Evolutionary conservation across 768 basidiomycete species (phyloP), one percentile per base, ranked within the genome.

Genomic region (Russula earlei): DNA sequence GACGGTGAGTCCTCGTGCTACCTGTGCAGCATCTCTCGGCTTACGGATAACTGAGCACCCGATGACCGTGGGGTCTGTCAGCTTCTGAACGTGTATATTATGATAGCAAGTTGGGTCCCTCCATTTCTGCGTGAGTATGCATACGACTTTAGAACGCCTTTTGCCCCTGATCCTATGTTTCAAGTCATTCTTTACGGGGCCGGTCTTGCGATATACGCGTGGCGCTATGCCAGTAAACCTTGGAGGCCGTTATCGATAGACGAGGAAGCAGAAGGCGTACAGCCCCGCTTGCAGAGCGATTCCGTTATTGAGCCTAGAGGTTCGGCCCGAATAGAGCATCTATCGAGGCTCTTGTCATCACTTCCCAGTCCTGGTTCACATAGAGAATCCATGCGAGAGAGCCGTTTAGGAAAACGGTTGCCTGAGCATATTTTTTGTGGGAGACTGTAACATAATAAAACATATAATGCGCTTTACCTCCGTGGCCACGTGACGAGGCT

Each of bases 61-160:
- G 70, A 75, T 58, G 67, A 73, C 42, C 66, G 69, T 49, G 73
- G 70, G 10, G 65, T 75, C n/a, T 84, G 82, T 62, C 69, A 69
- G 51, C 66, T 79, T 9, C 67, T 81, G 36, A 73, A 74, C 52
- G 62, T 75, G 5, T 81, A 73, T 59, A 75, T 81, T 34, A 55
- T 80, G 48, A 61, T 79, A 1, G 73, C 71, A 40, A 78, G 74
- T 61, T 84, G 82, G 82, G 62, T 80, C 38, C 67, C 74, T 48
- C 82, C 82, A 22, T 66, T 66, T 3, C 64, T 82, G 41, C 66
- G 82, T 84, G 25, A 31, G 60, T 49, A 27, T 27, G 5, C 17
- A 14, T 17, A 1, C 22, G 29, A 31, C 29, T 31, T 19, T 22
- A 19, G 15, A 31, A 24, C 24, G 37, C 43, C 5, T 56, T 58